Evolutionary conservation across 2,329 filamentous ascomycete species (phyloP), one percentile per base, ranked within the genome.

Genomic region (Diaporthe vexans): DNA sequence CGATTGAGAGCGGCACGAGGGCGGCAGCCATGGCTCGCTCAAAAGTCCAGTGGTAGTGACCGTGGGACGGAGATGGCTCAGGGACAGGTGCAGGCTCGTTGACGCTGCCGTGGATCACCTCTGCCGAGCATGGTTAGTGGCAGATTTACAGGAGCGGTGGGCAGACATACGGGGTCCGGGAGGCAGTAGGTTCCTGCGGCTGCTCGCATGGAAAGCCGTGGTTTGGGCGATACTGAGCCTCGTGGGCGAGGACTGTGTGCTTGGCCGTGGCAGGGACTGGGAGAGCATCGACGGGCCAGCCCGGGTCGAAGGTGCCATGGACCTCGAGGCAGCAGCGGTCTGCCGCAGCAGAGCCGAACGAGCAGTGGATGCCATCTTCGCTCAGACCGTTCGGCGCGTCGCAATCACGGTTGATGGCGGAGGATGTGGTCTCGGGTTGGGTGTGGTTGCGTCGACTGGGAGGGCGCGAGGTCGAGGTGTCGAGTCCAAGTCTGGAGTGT

Each of bases 1-100:
- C 93, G 78, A 98, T 88, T 77, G 93, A 95, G 78, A 99, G 88
- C 68, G 97, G 97, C 76, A 99, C 87, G 76, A 99, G 91, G 73
- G 91, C 93, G 73, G 91, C 93, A 73, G 95, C 93, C 79, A 98
- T 87, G 73, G 95, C 83, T 82, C 94, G 95, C 89, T 99, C 97
- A 81, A 98, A 98, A 75, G 94, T 94, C 97, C 97, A 99, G 90
- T 99, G 97, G 88, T 98, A 99, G 85, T 94, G 97, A 80, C 97
- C 97, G 86, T 99, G 94, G 73, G 91, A 88, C 56, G 96, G 92
- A 79, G 90, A 91, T 71, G 94, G 86, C 29, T 90, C 82, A 59
- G 95, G 95, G 33, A 98, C 85, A 52, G 91, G 91, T 43, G 91
- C 94, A 73, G 97, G 91, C 81, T 98, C 95, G 86, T 99, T 99